Conservation (phyloP, 2,329 filamentous ascomycete genomes). For the Metarhizium sp. region DNA sequence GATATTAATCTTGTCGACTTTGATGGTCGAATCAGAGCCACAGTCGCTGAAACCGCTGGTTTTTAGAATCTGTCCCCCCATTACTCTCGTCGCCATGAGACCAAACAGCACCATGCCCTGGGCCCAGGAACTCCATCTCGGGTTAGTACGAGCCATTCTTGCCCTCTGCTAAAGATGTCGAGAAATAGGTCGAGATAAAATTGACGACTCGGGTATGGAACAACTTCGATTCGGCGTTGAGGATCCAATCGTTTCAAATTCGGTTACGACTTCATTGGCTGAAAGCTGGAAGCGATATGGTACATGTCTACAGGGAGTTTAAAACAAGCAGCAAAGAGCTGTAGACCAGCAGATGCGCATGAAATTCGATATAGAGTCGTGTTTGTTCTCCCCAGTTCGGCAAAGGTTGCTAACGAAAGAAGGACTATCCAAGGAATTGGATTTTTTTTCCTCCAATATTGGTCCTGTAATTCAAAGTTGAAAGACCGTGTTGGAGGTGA, state of each 20-base stretch:
- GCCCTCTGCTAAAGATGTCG: slow-evolving; percentile 10
- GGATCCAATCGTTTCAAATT: background rate
- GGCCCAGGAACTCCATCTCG: slow-evolving; percentile 16
- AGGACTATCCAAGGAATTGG: background rate
- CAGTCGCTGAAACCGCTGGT: slow-evolving; percentile 77
- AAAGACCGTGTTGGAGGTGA: background rate
- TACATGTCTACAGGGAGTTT: background rate
- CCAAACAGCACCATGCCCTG: slow-evolving; percentile 24
- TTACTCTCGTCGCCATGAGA: slow-evolving; percentile 34
- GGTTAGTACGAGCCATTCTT: slow-evolving; percentile 23
- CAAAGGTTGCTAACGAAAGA: slow-evolving; percentile 5
- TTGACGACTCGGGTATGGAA: background rate
- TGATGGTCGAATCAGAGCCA: slow-evolving; percentile 41
- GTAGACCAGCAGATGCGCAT: background rate
- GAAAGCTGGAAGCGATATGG: background rate
- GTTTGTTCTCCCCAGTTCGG: background rate
- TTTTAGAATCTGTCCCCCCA: slow-evolving; percentile 63
- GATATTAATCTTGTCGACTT: slow-evolving; percentile 66
- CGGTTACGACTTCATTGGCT: background rate
- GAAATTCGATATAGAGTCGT: background rate
- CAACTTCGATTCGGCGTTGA: background rate
- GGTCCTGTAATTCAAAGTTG: background rate
- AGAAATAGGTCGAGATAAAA: slow-evolving; percentile 5
- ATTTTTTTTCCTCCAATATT: background rate
- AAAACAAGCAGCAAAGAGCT: background rate